phyloP scores from a whole-genome alignment of 148 eudicot species.

The Pharnaceum exiguum region DNA sequence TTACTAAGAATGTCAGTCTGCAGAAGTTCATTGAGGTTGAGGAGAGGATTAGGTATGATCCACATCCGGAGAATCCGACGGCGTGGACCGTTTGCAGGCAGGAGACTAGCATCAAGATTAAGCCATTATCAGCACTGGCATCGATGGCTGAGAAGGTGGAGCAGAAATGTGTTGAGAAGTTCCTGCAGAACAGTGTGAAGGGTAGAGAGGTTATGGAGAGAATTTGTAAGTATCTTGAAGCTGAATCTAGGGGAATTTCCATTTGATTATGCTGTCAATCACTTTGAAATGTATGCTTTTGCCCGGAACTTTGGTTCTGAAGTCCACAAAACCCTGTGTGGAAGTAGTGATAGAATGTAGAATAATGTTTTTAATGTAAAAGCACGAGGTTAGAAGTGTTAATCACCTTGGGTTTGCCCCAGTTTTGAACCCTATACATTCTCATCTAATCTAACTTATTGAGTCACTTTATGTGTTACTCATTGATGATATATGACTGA shows the following conservation, averaged over 20 bases:
- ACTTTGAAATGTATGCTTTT: background rate
- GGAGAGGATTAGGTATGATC: conserved; percentile 89
- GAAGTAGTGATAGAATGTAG: conserved; percentile 15
- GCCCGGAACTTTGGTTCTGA: conserved; percentile 13
- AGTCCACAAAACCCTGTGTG: background rate
- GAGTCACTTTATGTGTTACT: background rate
- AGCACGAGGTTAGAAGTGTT: conserved; percentile 2
- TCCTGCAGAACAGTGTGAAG: conserved; percentile 82
- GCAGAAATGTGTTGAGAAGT: conserved; percentile 80
- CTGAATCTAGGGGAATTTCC: conserved; percentile 78
- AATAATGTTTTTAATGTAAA: conserved; percentile 16
- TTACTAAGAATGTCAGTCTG: conserved; percentile 74
- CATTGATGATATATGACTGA: background rate
- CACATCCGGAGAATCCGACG: conserved; percentile 80
- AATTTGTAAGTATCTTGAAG: conserved; percentile 96
- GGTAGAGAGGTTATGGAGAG: conserved; percentile 99
- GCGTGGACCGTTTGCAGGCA: conserved; percentile 96
- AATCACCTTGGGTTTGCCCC: conserved; percentile 9
- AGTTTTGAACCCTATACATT: conserved; percentile 17
- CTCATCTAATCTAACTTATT: conserved; percentile 3
- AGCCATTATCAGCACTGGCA: conserved; percentile 75
- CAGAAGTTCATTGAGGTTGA: conserved; percentile 83
- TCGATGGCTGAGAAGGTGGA: conserved; percentile 96
- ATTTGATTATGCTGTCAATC: conserved; percentile 21
- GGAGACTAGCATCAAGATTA: conserved; percentile 85